Base-by-base conservation (phyloP, 1,284 basidiomycete species). In the Trametes polyzona region DNA sequence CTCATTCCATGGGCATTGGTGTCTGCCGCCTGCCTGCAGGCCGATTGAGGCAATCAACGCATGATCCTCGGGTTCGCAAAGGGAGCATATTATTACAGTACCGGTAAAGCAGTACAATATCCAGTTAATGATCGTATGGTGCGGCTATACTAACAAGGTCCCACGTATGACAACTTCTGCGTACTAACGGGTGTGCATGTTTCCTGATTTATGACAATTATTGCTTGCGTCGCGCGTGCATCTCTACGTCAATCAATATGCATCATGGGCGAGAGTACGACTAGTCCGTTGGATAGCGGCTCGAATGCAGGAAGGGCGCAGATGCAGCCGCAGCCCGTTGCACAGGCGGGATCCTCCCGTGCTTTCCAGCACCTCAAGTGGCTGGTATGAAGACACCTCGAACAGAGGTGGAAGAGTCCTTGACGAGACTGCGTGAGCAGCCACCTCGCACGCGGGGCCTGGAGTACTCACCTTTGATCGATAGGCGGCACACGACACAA, bases 401-500 rank as follows among this genome's bases (percentile, higher is more conserved):
- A 53, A 40, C 71, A 72, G 5, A 56, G 57, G 24, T 69, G 60
- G 16, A 68, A 68, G 27, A 72, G 59, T 2, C 69, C 70, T 72
- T 52, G 8, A 17, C 6, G 24, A 2, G 6, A 12, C 40, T 33
- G 3, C 23, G 32, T 41, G 23, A 37, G 24, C 17, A 8, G 14
- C n/a, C n/a, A 16, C 26, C 30, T 12, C 23, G 14, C 12, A 27
- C 8, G 16, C 30, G 21, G 26, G 35, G n/a, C 32, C 12, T 6
- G 36, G 23, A 21, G 27, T 0, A 72, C 80, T 41, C 63, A 87
- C 92, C 91, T 81, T 85, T 90, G 56, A 92, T 84, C 4, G 91
- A 88, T 17, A 93, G 77, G 37, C 91, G 81, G 70, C 92, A 94
- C 30, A 92, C 80, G 0, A 87, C 82, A 67, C 92, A 94, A 1